These are phyloP conservation scores for Athelia psychrophila DNA, from an alignment of 1,284 basidiomycete genomes.

Conservation along the genomic window DNA sequence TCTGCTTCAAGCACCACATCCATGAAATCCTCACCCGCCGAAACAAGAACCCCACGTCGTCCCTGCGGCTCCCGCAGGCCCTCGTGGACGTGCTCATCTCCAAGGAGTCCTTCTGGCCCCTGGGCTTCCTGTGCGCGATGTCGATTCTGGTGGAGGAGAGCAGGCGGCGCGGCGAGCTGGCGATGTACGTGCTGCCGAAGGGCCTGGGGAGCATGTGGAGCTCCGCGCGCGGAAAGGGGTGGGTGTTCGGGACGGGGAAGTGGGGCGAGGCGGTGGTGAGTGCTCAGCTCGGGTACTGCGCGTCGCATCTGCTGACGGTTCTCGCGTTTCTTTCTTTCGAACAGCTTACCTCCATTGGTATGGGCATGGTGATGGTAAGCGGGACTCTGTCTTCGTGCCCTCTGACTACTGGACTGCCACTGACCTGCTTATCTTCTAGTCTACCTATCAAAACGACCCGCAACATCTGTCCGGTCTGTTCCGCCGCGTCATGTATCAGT, in stretches of 20 bases:
- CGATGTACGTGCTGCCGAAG: constrained; percentile 96
- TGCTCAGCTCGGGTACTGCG: constrained; percentile 13
- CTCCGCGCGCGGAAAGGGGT: constrained; percentile 71
- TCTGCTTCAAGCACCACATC: constrained; percentile 72
- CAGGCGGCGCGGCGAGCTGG: constrained; percentile 77
- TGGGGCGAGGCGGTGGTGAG: constrained; percentile 65
- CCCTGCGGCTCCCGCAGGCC: constrained; percentile 42
- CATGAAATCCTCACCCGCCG: constrained; percentile 47
- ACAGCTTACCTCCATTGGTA: constrained; percentile 67
- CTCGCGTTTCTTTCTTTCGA: constrained; percentile 2
- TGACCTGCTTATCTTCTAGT: constrained; percentile 17
- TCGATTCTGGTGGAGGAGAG: constrained; percentile 88
- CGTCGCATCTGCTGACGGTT: constrained; percentile 1
- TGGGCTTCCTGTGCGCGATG: constrained; percentile 76
- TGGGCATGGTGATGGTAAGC: constrained; percentile 94
- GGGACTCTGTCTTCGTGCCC: constrained; percentile 18
- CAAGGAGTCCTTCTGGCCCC: constrained; percentile 72
- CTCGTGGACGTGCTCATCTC: constrained; percentile 58
- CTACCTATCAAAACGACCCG: constrained; percentile 74
- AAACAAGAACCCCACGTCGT: constrained; percentile 18
- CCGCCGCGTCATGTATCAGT: constrained; percentile 86
- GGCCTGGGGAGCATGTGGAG: constrained; percentile 88
- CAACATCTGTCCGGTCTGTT: constrained; percentile 88
- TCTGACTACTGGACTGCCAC: neutral
- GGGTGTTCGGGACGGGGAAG: constrained; percentile 74